Evolutionary conservation across 495 filamentous ascomycete genomes (phyloP), one percentile per base, ranked within the genome.

Genomic region (Evernia prunastri): DNA sequence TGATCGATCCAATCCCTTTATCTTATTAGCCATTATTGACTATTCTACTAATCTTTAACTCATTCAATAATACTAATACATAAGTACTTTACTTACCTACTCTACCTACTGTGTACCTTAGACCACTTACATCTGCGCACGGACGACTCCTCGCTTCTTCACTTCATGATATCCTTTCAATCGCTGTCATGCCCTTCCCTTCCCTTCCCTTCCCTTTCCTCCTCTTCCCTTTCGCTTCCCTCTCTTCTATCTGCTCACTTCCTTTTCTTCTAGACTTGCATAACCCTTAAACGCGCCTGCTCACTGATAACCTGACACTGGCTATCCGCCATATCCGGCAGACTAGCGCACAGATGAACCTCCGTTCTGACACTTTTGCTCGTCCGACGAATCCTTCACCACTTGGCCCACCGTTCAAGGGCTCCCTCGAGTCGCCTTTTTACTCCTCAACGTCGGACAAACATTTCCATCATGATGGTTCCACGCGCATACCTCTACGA

Each of bases 401-500:
- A 10, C 43, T 12, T 23, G 23, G 43, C n/a, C n/a, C n/a, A 47
- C n/a, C 43, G 11, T 10, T n/a, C 1, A 25, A 4, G 25, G 47
- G 6, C n/a, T 29, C 25, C 23, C 10, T 12, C 23, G 23, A 51
- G 25, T 29, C 47, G 47, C 47, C 43, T 9, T 29, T 15, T 27
- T 3, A 29, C 25, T 13, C 47, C 47, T 51, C n/a, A 29, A 13
- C 25, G 0, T 51, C 8, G 47, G 11, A 11, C 25, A 51, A 51
- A 51, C 25, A 51, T 25, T 51, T 51, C 23, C 58, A 61, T 61
- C 37, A 70, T 70, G 69, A 70, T 70, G 64, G 64, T 67, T 12
- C 69, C 69, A 20, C 60, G 66, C 23, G 63, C 63, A 33, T 70
- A 70, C 54, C 37, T 25, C 10, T 68, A 65, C 58, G 47, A 49